Evolutionary conservation across 108 stramenopile species (phyloP), one percentile per base, ranked within the genome.

Genomic region (Skeletonema potamos): DNA sequence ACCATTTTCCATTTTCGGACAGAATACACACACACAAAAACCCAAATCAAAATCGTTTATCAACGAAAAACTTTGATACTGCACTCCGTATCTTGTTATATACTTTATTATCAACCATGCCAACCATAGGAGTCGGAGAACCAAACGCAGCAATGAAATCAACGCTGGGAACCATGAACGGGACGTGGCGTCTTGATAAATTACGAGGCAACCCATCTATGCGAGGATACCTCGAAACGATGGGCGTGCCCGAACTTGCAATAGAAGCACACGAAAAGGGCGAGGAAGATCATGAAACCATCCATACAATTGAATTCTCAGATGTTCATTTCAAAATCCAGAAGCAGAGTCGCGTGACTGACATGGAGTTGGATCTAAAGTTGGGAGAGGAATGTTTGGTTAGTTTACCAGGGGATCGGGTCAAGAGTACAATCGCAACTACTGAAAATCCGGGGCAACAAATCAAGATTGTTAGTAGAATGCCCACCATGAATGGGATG

Each of bases 241-340:
- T 94, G 78, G 83, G 90, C 26, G 93, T 94, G 9, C 66, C 85
- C 15, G 84, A 88, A 69, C 58, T 90, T n/a, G 90, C 90, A 56
- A 91, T 94, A 64, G 82, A 94, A 76, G 93, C 90, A 0, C 87
- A 94, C 64, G 90, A 94, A 72, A 94, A 94, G 72, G 90, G 89
- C 51, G 93, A 94, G 63, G 58, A 68, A n/a, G 90, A 91, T 26
- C 69, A 87, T 26, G 91, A 90, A 34, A 90, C 90, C 26, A 71
- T 89, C 39, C 89, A 94, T 64, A 72, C 67, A 24, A 92, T 94
- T 27, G 66, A 79, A 32, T 74, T 84, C 17, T 34, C 62, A 10
- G 73, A 72, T 20, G 60, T 76, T 13, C 66, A 63, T 15, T 78
- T 92, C 34, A 70, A 81, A 32, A 51, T 51, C 33, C 83, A 80